A percentile compares a stretch with the other conserved stretches of the same genome.
phyloP scores from a whole-genome alignment of 1,284 basidiomycete species.

The Pyrrhoderma lamaoense region DNA sequence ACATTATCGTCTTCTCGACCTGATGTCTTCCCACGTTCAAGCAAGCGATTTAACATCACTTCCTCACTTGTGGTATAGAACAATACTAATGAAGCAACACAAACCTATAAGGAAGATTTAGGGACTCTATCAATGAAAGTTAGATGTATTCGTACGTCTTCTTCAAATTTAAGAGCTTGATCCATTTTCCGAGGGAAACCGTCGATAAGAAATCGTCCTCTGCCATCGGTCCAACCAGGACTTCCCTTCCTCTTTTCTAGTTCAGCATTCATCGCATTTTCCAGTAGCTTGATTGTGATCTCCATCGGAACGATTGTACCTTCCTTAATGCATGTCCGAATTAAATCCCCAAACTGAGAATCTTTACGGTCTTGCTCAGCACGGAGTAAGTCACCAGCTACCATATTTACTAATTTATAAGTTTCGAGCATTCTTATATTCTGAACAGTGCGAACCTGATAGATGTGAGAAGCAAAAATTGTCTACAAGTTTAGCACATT shows the following conservation, averaged over 20 bases:
- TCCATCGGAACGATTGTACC: conserved; percentile 96
- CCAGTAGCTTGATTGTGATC: conserved; percentile 91
- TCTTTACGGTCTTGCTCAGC: conserved; percentile 87
- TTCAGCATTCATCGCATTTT: conserved; percentile 83
- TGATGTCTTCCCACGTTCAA: conserved; percentile 89
- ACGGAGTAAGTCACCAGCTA: conserved; percentile 94
- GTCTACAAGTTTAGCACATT: conserved; percentile 83
- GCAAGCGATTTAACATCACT: conserved; percentile 79
- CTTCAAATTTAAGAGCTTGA: conserved; percentile 91
- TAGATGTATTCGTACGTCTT: conserved; percentile 50
- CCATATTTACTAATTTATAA: conserved; percentile 1
- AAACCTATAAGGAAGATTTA: conserved; percentile 48
- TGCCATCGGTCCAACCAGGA: conserved; percentile 65
- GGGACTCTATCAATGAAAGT: conserved; percentile 3
- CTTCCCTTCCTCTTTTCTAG: conserved; percentile 39
- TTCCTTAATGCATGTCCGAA: conserved; percentile 85
- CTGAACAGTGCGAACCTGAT: conserved; percentile 53
- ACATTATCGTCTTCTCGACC: conserved; percentile 95
- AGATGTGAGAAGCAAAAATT: conserved; percentile 89
- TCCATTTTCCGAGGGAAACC: conserved; percentile 99
- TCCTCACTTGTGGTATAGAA: conserved; percentile 90
- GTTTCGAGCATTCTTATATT: conserved; percentile 8
- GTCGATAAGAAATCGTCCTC: conserved; percentile 90
- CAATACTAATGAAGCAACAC: conserved; percentile 72
- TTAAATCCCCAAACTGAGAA: conserved; percentile 82